Conservation (phyloP, 495 filamentous ascomycete species). For the Terfezia claveryi region DNA sequence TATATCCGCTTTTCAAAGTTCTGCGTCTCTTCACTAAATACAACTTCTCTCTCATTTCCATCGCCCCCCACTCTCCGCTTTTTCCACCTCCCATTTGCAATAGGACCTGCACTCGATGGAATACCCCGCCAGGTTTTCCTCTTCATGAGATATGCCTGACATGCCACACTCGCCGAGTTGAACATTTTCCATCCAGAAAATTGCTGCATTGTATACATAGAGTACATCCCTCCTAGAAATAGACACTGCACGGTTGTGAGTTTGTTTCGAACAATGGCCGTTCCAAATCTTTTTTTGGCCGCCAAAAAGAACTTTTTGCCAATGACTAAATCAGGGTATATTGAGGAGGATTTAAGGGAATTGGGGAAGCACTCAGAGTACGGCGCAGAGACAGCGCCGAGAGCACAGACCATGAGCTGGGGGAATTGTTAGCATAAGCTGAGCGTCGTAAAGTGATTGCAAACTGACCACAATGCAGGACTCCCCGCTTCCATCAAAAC, state of each 20-base stretch:
- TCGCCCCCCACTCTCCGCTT: background rate
- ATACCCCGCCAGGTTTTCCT: background rate
- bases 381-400: conserved; percentile 14
- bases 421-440: background rate
- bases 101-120: background rate
- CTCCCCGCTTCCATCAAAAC: conserved; percentile 16
- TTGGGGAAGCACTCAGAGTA: conserved; percentile 6
- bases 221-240: conserved; percentile 18
- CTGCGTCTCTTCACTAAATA: conserved; percentile 10
- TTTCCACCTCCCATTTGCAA: background rate
- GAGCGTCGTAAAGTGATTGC: background rate
- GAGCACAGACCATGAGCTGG: conserved; percentile 14
- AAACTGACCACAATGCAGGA: conserved; percentile 18
- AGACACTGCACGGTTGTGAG: conserved; percentile 15
- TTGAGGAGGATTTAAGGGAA: conserved; percentile 3
- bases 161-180: conserved; percentile 18
- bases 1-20: conserved; percentile 15
- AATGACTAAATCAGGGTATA: conserved; percentile 11
- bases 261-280: conserved; percentile 15
- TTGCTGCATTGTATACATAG: conserved; percentile 18
- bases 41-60: background rate
- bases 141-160: conserved; percentile 11
- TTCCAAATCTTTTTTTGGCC: conserved; percentile 12
- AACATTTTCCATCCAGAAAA: conserved; percentile 18
- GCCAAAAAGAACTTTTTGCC: conserved; percentile 11